phyloP scores from a whole-genome alignment of 1,284 basidiomycete species.

The Testicularia cyperi region DNA sequence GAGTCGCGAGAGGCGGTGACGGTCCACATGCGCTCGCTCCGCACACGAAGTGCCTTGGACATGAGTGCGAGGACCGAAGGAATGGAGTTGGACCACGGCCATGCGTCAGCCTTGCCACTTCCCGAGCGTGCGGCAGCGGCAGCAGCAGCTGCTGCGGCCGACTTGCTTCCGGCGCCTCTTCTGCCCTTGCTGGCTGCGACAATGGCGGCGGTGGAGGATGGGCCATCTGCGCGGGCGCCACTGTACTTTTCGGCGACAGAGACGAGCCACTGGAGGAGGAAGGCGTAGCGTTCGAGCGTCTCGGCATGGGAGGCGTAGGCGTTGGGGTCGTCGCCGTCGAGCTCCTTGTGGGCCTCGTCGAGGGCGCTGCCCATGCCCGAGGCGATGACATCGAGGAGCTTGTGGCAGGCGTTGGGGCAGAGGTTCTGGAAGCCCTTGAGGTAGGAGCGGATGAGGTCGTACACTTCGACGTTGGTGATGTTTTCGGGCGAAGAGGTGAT shows the following conservation, averaged over 20 bases:
- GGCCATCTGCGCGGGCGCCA: constrained; percentile 15
- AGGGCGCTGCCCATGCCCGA: constrained; percentile 43
- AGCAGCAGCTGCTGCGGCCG: constrained; percentile 16
- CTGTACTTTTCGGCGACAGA: constrained; percentile 48
- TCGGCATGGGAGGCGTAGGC: constrained; percentile 42
- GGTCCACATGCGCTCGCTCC: constrained; percentile 51
- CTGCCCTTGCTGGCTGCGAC: constrained; percentile 21
- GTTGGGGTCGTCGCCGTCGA: constrained; percentile 37
- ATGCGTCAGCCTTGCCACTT: constrained; percentile 33
- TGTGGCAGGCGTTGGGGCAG: constrained; percentile 35
- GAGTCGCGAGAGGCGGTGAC: constrained; percentile 52
- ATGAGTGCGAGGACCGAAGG: constrained; percentile 48
- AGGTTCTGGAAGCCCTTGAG: constrained; percentile 49
- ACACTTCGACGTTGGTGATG: constrained; percentile 31
- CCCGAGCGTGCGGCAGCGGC: constrained; percentile 26
- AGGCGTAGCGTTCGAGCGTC: constrained; percentile 52
- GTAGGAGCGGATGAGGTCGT: constrained; percentile 48
- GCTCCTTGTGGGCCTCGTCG: constrained; percentile 40
- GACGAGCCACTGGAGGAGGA: constrained; percentile 56
- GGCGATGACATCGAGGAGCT: constrained; percentile 49
- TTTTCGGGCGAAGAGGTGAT: constrained; percentile 40
- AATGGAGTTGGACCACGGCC: constrained; percentile 48
- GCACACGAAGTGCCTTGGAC: constrained; percentile 41
- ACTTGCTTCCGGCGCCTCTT: constrained; percentile 23
- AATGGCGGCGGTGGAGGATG: constrained; percentile 14